These are phyloP conservation scores for Fusarium miscanthi DNA, from an alignment of 2,329 filamentous ascomycete genomes.

Conservation along the genomic window DNA sequence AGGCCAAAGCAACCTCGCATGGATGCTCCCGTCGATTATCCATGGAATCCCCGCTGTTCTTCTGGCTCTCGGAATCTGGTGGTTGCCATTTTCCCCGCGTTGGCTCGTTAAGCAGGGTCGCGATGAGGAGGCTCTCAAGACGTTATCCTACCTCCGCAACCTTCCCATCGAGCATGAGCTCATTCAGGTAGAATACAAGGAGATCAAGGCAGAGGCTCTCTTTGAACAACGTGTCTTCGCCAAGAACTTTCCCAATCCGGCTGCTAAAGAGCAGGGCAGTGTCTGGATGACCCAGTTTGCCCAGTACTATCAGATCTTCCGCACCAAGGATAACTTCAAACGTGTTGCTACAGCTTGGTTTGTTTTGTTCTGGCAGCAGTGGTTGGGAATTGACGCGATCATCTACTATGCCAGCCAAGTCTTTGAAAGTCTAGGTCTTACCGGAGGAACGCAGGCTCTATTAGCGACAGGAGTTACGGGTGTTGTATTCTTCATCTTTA, in stretches of 20 bases:
- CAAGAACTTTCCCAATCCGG: constrained; percentile 62
- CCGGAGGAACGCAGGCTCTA: constrained; percentile 67
- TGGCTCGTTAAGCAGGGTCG: constrained; percentile 79
- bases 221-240: constrained; percentile 79
- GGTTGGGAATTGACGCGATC: constrained; percentile 41
- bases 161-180: constrained; percentile 73
- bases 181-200: constrained; percentile 78
- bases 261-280: constrained; percentile 55
- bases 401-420: constrained; percentile 65
- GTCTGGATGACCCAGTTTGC: constrained; percentile 58
- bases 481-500: constrained; percentile 69
- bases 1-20: constrained; percentile 54
- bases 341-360: constrained; percentile 72
- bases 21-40: constrained; percentile 58
- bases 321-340: constrained; percentile 62
- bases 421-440: constrained; percentile 71
- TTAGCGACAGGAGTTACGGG: constrained; percentile 78
- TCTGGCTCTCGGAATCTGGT: constrained; percentile 76
- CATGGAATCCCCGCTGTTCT: constrained; percentile 58
- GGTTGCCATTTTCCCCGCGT: constrained; percentile 82
- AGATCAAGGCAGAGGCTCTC: constrained; percentile 81
- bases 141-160: constrained; percentile 71
- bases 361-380: constrained; percentile 69
- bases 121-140: constrained; percentile 70
- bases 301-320: constrained; percentile 55